phyloP scores from a whole-genome alignment of 2,329 filamentous ascomycete species.

The Lecanicillium sp. region DNA sequence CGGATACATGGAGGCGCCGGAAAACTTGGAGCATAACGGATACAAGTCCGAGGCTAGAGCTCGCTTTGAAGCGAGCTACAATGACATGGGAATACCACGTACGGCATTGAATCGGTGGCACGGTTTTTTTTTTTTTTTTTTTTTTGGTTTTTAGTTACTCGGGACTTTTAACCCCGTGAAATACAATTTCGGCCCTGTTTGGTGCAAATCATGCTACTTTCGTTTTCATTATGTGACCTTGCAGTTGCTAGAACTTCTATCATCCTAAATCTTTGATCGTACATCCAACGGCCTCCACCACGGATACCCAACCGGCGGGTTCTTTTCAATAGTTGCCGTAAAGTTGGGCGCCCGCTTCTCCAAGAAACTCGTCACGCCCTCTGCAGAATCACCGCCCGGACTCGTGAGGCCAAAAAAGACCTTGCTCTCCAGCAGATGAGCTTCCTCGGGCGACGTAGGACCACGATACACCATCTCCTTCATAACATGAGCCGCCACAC shows the following conservation, averaged over 20 bases:
- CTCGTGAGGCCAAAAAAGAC: conserved; percentile 52
- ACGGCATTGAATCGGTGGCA: too few relatives aligned
- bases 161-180: too few relatives aligned
- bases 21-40: too few relatives aligned
- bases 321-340: conserved; percentile 48
- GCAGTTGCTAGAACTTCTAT: conserved; percentile 12
- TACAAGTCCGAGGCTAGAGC: too few relatives aligned
- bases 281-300: conserved; percentile 53
- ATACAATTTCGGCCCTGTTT: too few relatives aligned
- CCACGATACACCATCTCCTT: conserved; percentile 61
- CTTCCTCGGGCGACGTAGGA: conserved; percentile 52
- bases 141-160: neutral
- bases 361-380: conserved; percentile 61
- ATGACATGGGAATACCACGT: too few relatives aligned
- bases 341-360: conserved; percentile 60
- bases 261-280: conserved; percentile 17
- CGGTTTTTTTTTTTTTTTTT: neutral
- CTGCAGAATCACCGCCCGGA: conserved; percentile 48
- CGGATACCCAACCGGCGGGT: conserved; percentile 52
- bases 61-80: too few relatives aligned
- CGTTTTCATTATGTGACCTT: too few relatives aligned
- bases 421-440: conserved; percentile 61
- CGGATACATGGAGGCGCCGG: too few relatives aligned
- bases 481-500: conserved; percentile 57
- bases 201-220: too few relatives aligned